Evolutionary conservation across 352 stramenopile genomes (phyloP), one percentile per base, ranked within the genome.

Genomic region (Ophiocytium majus): DNA sequence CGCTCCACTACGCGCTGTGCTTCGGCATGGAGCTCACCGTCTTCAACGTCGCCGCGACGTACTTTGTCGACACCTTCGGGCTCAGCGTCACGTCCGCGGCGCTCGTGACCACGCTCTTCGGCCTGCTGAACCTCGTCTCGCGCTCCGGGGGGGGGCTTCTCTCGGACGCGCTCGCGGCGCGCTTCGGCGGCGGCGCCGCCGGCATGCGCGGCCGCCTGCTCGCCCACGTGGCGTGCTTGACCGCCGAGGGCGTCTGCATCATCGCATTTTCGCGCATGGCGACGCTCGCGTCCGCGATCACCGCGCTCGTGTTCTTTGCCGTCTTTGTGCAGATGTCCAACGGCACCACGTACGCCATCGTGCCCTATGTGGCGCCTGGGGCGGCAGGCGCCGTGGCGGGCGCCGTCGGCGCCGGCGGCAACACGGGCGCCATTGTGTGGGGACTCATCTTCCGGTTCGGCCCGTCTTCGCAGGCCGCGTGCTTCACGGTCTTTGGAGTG

Each of bases 11-110:
- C 88, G 95, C 91, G 9, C 92, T 92, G 63, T 96, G 91, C 89
- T 98, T 98, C 86, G 96, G 96, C 79, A 94, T 97, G 23, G 96
- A 98, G 88, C 90, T 98, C 33, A 96, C 96, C 88, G 92, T 98
- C 80, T 97, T 98, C 93, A 98, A 98, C 91, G 28, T 80, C 0
- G 83, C 84, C 0, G 82, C 84, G 19, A n/a, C 33, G 0, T 88
- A 88, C 82, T 88, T 88, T 66, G 64, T 50, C 10, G 37, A 82
- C 64, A 76, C 81, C 50, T 88, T 88, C 81, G 84, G 50, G 81
- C 78, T 86, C 9, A 84, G 50, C 19, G 76, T 74, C 23, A 50
- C 43, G 1, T 84, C 57, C 50, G 83, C 83, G 9, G 80, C 74
- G 10, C 10, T 86, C 9, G 80, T 86, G 0, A 75, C 83, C 34